Base-by-base conservation (phyloP, 1,284 basidiomycete genomes). In the Papiliotrema nemorosa region DNA sequence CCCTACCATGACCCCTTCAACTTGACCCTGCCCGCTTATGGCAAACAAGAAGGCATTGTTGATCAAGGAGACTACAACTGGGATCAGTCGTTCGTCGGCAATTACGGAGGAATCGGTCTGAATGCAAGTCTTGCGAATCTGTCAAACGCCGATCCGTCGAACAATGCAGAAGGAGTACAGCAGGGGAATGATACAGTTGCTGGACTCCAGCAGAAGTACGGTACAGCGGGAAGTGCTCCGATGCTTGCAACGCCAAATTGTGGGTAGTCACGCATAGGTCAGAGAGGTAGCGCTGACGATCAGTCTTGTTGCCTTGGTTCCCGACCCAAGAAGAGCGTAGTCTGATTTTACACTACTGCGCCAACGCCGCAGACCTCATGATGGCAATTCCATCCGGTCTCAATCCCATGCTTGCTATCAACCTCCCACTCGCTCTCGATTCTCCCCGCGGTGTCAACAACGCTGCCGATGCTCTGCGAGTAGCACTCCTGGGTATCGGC, bases 351-450 rank as follows among this genome's bases (percentile, higher is more conserved):
- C 72, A 72, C 52, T 74, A 70, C 44, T 72, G 69, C 53, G 70
- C 69, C 31, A 72, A 74, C 44, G 72, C 70, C 22, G 72, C 74
- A 16, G 67, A 71, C 27, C 63, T 77, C 38, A 76, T 75, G 69
- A 77, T 76, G 73, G 76, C 76, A 40, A 72, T 77, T 21, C 75
- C 73, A 5, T 61, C 64, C 38, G 71, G 67, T 31, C 61, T 76
- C 40, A 77, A 77, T 54, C 76, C 76, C 2, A 74, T 77, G 62
- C 66, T 76, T 20, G 74, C 74, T 21, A 73, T 74, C 60, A 75
- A 75, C 47, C 62, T 76, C 6, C 76, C 76, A 10, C 64, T 77
- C 21, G 73, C 73, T 16, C 63, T 77, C 16, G 71, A 69, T 44
- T 67, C 66, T 20, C 74, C 70, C 2, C 55, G 70, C 49, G 68